phyloP scores from a whole-genome alignment of 306 rosid species.

The Trifolium pratense region DNA sequence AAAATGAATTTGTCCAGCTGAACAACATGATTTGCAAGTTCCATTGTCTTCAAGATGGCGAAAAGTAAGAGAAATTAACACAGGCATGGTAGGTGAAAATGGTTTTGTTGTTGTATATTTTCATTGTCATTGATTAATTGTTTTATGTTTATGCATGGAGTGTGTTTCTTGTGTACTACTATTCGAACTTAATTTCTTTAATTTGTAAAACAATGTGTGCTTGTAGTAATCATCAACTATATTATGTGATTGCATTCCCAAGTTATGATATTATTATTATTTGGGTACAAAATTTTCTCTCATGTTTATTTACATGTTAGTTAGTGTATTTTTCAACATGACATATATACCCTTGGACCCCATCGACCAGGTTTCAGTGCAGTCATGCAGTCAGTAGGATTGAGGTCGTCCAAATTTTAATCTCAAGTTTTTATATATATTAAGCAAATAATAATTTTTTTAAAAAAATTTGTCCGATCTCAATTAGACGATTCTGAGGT shows the following conservation, averaged over 20 bases:
- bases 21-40: not conserved
- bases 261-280: conserved; percentile 21
- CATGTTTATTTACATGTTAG: conserved; percentile 35
- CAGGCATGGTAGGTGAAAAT: conserved; percentile 44
- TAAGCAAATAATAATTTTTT: too few relatives aligned
- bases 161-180: conserved; percentile 39
- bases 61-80: conserved; percentile 36
- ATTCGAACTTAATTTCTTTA: conserved; percentile 39
- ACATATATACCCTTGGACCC: not conserved
- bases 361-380: too few relatives aligned
- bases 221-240: conserved; percentile 38
- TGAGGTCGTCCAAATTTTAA: too few relatives aligned
- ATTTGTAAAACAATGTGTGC: conserved; percentile 49
- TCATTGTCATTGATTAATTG: conserved; percentile 37
- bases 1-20: not conserved
- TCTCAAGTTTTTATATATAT: too few relatives aligned
- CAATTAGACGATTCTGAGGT: too few relatives aligned
- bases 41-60: not conserved
- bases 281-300: conserved; percentile 24
- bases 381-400: too few relatives aligned
- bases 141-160: conserved; percentile 31
- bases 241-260: conserved; percentile 38
- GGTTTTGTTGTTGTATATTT: conserved; percentile 33
- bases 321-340: too few relatives aligned
- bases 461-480: too few relatives aligned